phyloP scores from a whole-genome alignment of 495 filamentous ascomycete species.

The Pyrenopolyporus hunteri region DNA sequence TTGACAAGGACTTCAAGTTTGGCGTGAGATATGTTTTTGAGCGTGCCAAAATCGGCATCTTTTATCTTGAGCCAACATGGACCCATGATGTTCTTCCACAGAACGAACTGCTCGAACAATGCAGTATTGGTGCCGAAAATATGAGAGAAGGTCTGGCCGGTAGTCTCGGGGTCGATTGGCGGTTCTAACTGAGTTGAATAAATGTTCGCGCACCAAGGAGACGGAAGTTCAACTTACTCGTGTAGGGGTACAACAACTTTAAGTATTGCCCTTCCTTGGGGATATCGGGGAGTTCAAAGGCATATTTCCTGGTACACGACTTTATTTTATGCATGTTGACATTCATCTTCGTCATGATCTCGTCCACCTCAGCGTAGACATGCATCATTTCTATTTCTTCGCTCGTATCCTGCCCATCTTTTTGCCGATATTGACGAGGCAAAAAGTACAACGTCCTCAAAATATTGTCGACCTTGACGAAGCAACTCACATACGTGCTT shows the following conservation, averaged over 20 bases:
- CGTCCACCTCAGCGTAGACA: conserved; percentile 86
- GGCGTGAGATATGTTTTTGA: conserved; percentile 96
- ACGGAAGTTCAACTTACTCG: conserved; percentile 43
- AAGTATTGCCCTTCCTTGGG: conserved; percentile 90
- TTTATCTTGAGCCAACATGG: conserved; percentile 95
- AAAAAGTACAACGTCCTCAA: conserved; percentile 92
- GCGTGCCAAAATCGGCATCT: conserved; percentile 76
- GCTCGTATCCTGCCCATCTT: conserved; percentile 68
- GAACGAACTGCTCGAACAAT: conserved; percentile 95
- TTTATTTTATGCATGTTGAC: conserved; percentile 95
- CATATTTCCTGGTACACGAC: conserved; percentile 85
- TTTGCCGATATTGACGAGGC: conserved; percentile 68
- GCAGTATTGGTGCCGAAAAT: conserved; percentile 95
- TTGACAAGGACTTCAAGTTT: conserved; percentile 86
- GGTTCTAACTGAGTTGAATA: conserved; percentile 53
- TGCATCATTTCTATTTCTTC: conserved; percentile 88
- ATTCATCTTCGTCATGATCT: conserved; percentile 79
- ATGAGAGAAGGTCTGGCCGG: conserved; percentile 89
- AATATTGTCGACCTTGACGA: conserved; percentile 95
- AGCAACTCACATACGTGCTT: conserved; percentile 81
- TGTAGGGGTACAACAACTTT: conserved; percentile 93
- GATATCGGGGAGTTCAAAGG: conserved; percentile 87
- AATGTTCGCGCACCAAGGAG: not conserved
- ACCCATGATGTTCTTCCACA: conserved; percentile 98
- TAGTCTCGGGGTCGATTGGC: conserved; percentile 63